Conservation (phyloP, 2,329 filamentous ascomycete genomes). For the Arthroderma sp. region DNA sequence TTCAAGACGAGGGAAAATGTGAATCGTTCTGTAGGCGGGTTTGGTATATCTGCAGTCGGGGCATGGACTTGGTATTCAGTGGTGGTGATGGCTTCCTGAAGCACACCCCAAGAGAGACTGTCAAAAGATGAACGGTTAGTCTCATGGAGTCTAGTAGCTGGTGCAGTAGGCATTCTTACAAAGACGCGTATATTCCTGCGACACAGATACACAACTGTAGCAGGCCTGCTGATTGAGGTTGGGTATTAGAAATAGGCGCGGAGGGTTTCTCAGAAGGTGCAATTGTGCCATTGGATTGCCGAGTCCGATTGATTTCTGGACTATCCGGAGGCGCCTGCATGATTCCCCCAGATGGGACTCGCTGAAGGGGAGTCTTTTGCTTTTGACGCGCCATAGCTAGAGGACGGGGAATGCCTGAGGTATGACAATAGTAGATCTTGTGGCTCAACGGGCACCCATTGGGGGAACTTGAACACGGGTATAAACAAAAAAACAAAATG, state of each 20-base stretch:
- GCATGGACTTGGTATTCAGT: slow-evolving; percentile 59
- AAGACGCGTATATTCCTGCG: slow-evolving; percentile 91
- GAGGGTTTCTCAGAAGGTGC: slow-evolving; percentile 12
- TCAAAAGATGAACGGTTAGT: not conserved
- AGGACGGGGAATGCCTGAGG: not conserved
- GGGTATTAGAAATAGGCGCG: slow-evolving; percentile 17
- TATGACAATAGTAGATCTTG: not conserved
- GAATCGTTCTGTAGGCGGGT: slow-evolving; percentile 53
- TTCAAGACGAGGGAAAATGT: slow-evolving; percentile 91
- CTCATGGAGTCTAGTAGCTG: not conserved
- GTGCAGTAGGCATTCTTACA: slow-evolving; percentile 44
- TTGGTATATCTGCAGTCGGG: slow-evolving; percentile 30
- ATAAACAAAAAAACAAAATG: not conserved
- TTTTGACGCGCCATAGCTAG: slow-evolving; percentile 56
- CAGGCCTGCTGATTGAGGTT: slow-evolving; percentile 41
- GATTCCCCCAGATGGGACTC: slow-evolving; percentile 54
- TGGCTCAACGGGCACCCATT: not conserved
- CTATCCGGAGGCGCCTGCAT: slow-evolving; percentile 30
- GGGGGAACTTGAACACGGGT: not conserved
- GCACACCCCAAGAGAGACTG: slow-evolving; percentile 85
- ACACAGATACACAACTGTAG: slow-evolving; percentile 73
- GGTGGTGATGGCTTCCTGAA: slow-evolving; percentile 95
- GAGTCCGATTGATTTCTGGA: slow-evolving; percentile 14
- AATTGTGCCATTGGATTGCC: slow-evolving; percentile 19
- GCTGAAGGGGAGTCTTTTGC: slow-evolving; percentile 50